phyloP scores from a whole-genome alignment of 495 filamentous ascomycete species.

The Chaetomidium leptoderma region DNA sequence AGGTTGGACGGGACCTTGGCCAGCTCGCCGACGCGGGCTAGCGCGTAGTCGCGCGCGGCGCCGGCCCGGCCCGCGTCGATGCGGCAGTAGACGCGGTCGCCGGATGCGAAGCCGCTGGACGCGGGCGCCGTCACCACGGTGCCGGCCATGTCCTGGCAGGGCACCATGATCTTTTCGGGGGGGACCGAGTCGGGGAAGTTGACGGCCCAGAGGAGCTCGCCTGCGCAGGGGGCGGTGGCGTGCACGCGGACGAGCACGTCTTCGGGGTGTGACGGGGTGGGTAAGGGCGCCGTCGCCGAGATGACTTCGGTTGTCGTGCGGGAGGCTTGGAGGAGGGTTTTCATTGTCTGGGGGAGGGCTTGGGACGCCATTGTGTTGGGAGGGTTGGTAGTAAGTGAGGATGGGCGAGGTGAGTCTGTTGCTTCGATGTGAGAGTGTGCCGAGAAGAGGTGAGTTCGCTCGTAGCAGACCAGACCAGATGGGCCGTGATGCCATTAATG shows the following conservation, averaged over 20 bases:
- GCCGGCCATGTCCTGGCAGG: slow-evolving; percentile 52
- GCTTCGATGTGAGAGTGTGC: not conserved
- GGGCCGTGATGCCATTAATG: not conserved
- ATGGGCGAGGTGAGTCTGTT: not conserved
- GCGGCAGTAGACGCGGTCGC: slow-evolving; percentile 59
- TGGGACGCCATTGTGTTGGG: slow-evolving; percentile 14
- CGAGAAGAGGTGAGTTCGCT: not conserved
- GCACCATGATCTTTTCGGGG: slow-evolving; percentile 44
- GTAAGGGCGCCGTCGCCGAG: slow-evolving; percentile 25
- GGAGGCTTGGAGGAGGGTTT: slow-evolving; percentile 31
- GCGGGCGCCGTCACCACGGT: slow-evolving; percentile 40
- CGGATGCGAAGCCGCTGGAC: slow-evolving; percentile 48
- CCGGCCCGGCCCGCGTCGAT: slow-evolving; percentile 46
- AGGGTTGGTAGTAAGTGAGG: not conserved
- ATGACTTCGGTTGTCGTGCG: slow-evolving; percentile 22
- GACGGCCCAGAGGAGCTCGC: slow-evolving; percentile 49
- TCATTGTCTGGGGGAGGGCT: slow-evolving; percentile 30
- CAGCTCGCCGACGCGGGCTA: slow-evolving; percentile 31
- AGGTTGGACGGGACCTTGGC: slow-evolving; percentile 51
- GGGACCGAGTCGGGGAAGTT: slow-evolving; percentile 41
- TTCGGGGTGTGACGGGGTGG: slow-evolving; percentile 30
- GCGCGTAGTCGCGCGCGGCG: slow-evolving; percentile 54
- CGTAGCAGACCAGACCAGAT: not conserved
- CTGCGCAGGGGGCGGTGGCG: slow-evolving; percentile 53
- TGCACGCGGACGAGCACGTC: slow-evolving; percentile 59